A percentile compares a stretch with the other conserved stretches of the same genome.
phyloP scores from a whole-genome alignment of 805 yeast species.

The Wickerhamiella kurtzmanii region DNA sequence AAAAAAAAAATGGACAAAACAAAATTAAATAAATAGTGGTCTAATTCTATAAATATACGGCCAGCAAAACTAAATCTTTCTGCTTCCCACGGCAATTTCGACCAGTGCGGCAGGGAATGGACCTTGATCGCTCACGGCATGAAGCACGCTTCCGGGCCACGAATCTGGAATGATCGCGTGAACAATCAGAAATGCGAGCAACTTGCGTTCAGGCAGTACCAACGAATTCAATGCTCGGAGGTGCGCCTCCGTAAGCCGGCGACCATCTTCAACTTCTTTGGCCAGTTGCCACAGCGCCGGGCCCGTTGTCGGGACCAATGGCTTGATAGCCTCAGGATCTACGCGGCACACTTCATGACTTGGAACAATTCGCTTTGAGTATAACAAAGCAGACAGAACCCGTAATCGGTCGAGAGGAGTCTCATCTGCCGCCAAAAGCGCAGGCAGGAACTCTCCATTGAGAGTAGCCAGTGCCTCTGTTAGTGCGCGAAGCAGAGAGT shows the following conservation, averaged over 20 bases:
- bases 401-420: conserved; percentile 6
- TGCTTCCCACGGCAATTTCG: neutral
- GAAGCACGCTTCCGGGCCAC: neutral
- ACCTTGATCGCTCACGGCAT: neutral
- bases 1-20: neutral
- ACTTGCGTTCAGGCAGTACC: neutral
- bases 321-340: neutral
- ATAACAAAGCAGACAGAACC: conserved; percentile 12
- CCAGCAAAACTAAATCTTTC: neutral
- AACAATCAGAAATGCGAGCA: neutral
- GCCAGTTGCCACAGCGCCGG: neutral
- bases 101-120: neutral
- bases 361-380: neutral
- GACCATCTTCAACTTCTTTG: neutral
- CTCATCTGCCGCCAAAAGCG: conserved; percentile 11
- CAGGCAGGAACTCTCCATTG: conserved; percentile 13
- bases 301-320: neutral
- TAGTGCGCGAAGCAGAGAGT: conserved; percentile 20
- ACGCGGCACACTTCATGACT: neutral
- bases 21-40: neutral
- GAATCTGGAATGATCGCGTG: neutral
- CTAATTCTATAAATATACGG: neutral
- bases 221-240: neutral
- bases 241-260: neutral
- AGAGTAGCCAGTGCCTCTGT: conserved; percentile 11